Percentiles rank a stretch among this genome's conserved stretches.
These are phyloP conservation scores for Alternaria arborescens DNA, from an alignment of 2,329 filamentous ascomycete species.

Conservation along the genomic window DNA sequence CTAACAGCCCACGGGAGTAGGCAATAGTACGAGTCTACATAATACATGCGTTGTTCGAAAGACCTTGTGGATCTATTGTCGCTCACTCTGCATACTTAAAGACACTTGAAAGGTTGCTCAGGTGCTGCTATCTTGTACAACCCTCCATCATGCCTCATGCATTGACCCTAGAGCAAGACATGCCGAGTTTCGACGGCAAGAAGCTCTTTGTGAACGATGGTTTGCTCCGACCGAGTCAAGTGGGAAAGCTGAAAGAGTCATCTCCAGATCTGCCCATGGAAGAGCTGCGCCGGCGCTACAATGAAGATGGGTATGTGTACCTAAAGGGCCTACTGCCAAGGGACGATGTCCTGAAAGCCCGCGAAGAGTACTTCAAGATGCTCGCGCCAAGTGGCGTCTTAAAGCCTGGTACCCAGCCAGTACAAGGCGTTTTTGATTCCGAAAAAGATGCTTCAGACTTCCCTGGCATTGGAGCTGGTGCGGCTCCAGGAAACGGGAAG, in stretches of 20 bases:
- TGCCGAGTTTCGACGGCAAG: conserved; percentile 36
- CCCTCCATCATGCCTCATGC: conserved; percentile 46
- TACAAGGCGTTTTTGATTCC: conserved; percentile 64
- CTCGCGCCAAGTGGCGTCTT: conserved; percentile 65
- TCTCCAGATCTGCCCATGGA: conserved; percentile 56
- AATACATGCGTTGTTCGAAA: background rate
- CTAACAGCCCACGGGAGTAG: background rate
- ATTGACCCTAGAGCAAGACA: conserved; percentile 30
- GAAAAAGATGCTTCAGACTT: conserved; percentile 55
- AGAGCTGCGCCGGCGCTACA: conserved; percentile 58
- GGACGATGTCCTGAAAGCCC: conserved; percentile 61
- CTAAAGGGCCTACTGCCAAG: conserved; percentile 64
- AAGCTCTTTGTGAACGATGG: conserved; percentile 58
- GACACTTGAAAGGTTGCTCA: background rate
- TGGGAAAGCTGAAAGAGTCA: conserved; percentile 53
- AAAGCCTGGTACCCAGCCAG: conserved; percentile 54
- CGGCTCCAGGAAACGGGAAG: conserved; percentile 32
- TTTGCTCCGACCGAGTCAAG: conserved; percentile 56
- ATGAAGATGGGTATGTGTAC: conserved; percentile 64
- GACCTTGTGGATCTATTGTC: background rate
- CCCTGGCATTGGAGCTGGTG: conserved; percentile 64
- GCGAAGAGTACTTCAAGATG: conserved; percentile 63
- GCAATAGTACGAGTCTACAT: background rate
- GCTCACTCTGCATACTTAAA: background rate
- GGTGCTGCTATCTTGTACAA: background rate